Conservation (phyloP, 2,329 filamentous ascomycete species). For the Exserohilum turcica region DNA sequence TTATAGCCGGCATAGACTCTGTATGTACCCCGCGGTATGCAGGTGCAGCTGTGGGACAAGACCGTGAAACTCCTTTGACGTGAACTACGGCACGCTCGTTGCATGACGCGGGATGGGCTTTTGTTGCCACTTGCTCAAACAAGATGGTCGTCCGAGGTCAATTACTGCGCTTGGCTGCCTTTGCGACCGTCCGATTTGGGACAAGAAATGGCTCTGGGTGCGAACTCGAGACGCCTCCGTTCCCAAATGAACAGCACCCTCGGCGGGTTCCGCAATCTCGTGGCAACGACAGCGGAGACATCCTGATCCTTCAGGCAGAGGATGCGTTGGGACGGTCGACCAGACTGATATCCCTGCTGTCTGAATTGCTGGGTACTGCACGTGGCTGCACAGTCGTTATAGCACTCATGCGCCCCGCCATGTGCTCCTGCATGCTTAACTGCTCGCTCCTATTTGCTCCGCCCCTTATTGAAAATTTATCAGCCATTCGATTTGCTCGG, state of each 20-base stretch:
- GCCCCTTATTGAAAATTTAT: no score
- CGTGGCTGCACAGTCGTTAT: slow-evolving; percentile 12
- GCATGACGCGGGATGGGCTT: slow-evolving; percentile 6
- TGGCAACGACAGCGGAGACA: background rate
- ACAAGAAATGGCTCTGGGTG: background rate
- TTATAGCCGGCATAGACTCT: slow-evolving; percentile 12
- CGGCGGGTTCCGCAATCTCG: background rate
- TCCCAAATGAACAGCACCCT: background rate
- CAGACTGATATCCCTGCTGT: background rate
- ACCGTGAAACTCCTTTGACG: slow-evolving; percentile 8
- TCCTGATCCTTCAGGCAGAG: background rate
- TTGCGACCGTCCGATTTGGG: background rate
- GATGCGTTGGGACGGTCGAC: background rate
- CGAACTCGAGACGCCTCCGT: background rate
- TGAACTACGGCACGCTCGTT: slow-evolving; percentile 8
- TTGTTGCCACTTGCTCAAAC: slow-evolving; percentile 10
- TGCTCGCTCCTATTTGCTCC: background rate
- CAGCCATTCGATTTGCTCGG: no score
- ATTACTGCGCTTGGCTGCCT: background rate
- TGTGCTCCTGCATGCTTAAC: background rate
- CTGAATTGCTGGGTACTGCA: slow-evolving; percentile 7
- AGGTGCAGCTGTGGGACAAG: background rate
- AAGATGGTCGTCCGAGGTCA: slow-evolving; percentile 4
- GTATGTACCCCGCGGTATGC: slow-evolving; percentile 2
- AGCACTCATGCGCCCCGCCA: slow-evolving; percentile 3